Conservation (phyloP, 352 stramenopile species). For the Aphanomyces stellatus region DNA sequence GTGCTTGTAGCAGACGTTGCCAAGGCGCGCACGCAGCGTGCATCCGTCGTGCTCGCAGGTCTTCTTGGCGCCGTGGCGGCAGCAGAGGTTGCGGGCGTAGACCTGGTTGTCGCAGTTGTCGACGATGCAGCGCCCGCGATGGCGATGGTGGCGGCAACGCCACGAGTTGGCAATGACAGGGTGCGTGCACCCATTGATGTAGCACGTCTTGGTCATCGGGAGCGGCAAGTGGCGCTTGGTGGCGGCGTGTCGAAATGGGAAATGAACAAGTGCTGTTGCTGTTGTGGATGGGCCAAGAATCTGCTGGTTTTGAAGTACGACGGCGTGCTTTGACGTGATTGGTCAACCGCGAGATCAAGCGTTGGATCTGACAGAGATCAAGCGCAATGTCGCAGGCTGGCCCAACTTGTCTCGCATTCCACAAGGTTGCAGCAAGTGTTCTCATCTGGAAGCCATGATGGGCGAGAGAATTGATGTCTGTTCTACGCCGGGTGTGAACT, state of each 20-base stretch:
- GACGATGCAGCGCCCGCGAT: neutral
- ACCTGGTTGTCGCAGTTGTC: constrained; percentile 15
- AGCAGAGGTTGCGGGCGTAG: constrained; percentile 7
- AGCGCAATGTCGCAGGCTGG: constrained; percentile 1
- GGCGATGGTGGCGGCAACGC: constrained; percentile 9
- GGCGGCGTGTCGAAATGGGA: neutral
- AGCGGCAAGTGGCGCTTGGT: too few relatives aligned
- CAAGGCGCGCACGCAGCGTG: neutral
- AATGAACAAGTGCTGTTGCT: neutral
- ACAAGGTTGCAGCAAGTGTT: neutral
- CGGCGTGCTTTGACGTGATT: too few relatives aligned
- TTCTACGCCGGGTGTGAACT: too few relatives aligned
- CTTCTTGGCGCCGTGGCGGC: constrained; percentile 7
- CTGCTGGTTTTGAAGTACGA: neutral
- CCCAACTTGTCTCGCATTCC: neutral
- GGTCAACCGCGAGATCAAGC: too few relatives aligned
- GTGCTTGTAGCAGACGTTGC: constrained; percentile 14
- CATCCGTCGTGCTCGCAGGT: neutral
- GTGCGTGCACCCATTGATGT: neutral
- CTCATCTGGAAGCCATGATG: too few relatives aligned
- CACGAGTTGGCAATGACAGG: neutral
- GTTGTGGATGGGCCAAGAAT: neutral
- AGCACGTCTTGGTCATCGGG: neutral
- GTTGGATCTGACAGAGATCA: neutral
- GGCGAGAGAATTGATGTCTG: too few relatives aligned